phyloP scores from a whole-genome alignment of 192 early-diverging fungal genomes.

The Umbelopsis sp. region DNA sequence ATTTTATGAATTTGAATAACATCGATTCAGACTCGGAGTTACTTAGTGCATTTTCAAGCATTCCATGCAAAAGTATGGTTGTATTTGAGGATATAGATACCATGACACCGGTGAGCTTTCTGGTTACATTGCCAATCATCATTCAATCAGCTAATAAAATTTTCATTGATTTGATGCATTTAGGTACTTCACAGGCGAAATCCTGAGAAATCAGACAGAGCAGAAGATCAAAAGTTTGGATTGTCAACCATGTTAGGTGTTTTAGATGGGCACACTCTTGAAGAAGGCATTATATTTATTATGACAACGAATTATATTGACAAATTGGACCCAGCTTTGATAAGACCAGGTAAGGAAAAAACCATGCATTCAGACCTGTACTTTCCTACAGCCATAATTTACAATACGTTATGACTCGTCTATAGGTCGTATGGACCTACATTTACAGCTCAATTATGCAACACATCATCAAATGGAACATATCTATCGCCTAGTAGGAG shows the following conservation, averaged over 20 bases:
- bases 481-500: constrained; percentile 52
- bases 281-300: constrained; percentile 58
- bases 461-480: constrained; percentile 61
- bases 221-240: constrained; percentile 23
- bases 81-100: constrained; percentile 65
- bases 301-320: constrained; percentile 71
- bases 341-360: constrained; percentile 48
- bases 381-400: too few relatives aligned
- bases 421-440: constrained; percentile 60
- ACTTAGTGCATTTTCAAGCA: constrained; percentile 29
- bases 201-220: background rate
- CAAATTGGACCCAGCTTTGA: constrained; percentile 61
- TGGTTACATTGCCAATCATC: constrained; percentile 37
- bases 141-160: background rate
- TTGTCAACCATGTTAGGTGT: constrained; percentile 56
- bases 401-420: background rate
- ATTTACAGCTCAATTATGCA: constrained; percentile 58
- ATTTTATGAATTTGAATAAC: constrained; percentile 43
- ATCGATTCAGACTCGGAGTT: constrained; percentile 39
- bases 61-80: constrained; percentile 47
- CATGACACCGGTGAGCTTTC: constrained; percentile 41
- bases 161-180: background rate
- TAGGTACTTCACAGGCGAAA: constrained; percentile 18
- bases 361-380: too few relatives aligned
- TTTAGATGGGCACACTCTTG: constrained; percentile 62